Conservation (phyloP, 2,329 filamentous ascomycete species). For the Apiospora rasikravindrae region DNA sequence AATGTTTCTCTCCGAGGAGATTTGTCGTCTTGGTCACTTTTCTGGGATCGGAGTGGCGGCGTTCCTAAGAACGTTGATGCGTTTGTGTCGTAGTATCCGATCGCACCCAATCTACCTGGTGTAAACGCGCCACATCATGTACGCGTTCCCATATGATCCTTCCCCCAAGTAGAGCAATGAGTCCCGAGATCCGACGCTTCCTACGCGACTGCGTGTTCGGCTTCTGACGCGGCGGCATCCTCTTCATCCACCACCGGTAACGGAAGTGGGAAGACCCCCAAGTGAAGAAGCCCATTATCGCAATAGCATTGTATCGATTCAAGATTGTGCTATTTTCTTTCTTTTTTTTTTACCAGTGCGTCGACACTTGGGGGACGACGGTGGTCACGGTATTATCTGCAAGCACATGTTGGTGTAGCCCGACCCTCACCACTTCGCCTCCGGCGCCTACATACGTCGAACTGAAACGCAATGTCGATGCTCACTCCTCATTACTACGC, state of each 20-base stretch:
- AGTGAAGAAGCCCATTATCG: neutral
- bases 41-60: too few species aligned
- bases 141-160: too few species aligned
- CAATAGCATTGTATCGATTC: neutral
- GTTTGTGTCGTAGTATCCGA: too few species aligned
- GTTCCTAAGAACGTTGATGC: too few species aligned
- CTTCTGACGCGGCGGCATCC: neutral
- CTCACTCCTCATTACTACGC: neutral
- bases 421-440: neutral
- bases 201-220: neutral
- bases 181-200: neutral
- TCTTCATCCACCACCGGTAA: neutral
- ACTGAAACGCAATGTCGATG: neutral
- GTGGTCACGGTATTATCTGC: neutral
- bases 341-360: neutral
- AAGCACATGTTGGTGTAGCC: neutral
- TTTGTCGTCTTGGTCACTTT: too few species aligned
- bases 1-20: too few species aligned
- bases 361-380: neutral
- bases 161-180: too few species aligned
- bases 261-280: neutral
- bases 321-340: neutral
- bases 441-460: neutral
- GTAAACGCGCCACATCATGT: too few species aligned
- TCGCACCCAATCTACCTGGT: too few species aligned